Percentiles rank a stretch among this genome's conserved stretches.
Conservation (phyloP, 139 green algal species). For the Volvox reticuliferus region DNA sequence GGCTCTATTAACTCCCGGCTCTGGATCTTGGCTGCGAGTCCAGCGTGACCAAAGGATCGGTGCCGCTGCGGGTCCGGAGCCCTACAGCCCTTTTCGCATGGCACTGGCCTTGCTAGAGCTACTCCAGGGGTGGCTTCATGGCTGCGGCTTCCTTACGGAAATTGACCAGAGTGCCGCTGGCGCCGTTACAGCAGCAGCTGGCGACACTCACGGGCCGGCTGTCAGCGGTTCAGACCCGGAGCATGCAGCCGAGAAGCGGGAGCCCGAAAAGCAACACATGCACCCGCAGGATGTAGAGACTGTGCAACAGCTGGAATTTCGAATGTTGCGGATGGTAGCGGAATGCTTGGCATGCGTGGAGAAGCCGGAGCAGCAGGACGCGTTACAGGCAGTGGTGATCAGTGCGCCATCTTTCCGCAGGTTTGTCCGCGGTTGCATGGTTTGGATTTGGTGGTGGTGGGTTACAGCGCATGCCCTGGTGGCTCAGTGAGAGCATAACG, state of each 20-base stretch:
- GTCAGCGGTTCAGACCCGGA: too few relatives aligned
- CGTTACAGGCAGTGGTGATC: not conserved
- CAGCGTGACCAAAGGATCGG: not conserved
- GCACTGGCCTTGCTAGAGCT: constrained; percentile 32
- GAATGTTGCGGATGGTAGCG: constrained; percentile 8
- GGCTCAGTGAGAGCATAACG: too few relatives aligned
- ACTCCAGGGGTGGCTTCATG: not conserved
- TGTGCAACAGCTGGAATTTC: not conserved
- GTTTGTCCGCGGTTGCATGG: not conserved
- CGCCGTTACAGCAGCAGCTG: too few relatives aligned
- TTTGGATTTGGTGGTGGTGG: not conserved
- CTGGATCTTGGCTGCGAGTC: not conserved
- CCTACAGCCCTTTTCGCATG: constrained; percentile 31
- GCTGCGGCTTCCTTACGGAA: not conserved
- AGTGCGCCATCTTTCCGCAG: not conserved
- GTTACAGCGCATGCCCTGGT: not conserved
- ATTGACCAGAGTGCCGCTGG: not conserved
- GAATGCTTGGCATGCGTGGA: constrained; percentile 7
- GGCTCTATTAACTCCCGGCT: constrained; percentile 30
- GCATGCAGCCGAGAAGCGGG: too few relatives aligned
- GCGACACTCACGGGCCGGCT: too few relatives aligned
- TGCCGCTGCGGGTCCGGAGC: not conserved
- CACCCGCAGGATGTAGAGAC: not conserved
- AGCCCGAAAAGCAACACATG: not conserved
- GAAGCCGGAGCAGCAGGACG: constrained; percentile 24